These are phyloP conservation scores for Podospora pseudoanserina DNA, from an alignment of 495 filamentous ascomycete species.

Conservation along the genomic window DNA sequence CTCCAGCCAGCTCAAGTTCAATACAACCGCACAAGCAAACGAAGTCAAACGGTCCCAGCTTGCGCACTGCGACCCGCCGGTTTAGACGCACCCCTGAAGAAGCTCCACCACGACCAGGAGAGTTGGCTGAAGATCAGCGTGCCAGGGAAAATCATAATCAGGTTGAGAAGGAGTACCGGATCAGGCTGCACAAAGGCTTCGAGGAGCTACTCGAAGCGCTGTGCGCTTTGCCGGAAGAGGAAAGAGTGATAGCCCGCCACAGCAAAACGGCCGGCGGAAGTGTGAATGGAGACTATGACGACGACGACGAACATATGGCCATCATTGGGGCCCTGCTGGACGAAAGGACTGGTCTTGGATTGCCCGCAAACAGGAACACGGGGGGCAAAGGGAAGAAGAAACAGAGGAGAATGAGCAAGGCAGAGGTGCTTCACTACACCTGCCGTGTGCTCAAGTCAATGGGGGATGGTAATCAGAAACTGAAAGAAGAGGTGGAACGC, in stretches of 20 bases:
- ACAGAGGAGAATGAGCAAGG: constrained; percentile 16
- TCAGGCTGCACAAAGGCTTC: constrained; percentile 19
- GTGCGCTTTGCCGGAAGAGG: background rate
- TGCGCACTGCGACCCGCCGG: constrained; percentile 20
- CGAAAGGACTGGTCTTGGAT: background rate
- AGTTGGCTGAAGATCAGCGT: constrained; percentile 15
- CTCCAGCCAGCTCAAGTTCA: background rate
- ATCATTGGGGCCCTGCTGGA: background rate
- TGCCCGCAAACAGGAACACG: background rate
- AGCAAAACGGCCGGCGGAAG: too few species aligned
- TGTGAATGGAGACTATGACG: background rate
- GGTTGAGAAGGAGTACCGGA: constrained; percentile 20
- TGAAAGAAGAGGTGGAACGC: constrained; percentile 8
- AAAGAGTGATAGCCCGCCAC: background rate
- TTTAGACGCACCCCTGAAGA: constrained; percentile 4
- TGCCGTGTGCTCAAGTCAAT: constrained; percentile 1
- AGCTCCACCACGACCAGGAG: constrained; percentile 15
- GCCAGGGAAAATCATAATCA: constrained; percentile 18
- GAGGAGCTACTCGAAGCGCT: constrained; percentile 18
- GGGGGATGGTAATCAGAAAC: constrained; percentile 5
- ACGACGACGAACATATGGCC: background rate
- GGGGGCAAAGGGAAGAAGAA: background rate
- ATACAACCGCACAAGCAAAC: background rate
- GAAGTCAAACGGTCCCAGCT: background rate
- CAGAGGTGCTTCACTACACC: constrained; percentile 12